A percentile compares a stretch with the other conserved stretches of the same genome.
Conservation (phyloP, 768 basidiomycete species). For the Lentinula aciculospora region DNA sequence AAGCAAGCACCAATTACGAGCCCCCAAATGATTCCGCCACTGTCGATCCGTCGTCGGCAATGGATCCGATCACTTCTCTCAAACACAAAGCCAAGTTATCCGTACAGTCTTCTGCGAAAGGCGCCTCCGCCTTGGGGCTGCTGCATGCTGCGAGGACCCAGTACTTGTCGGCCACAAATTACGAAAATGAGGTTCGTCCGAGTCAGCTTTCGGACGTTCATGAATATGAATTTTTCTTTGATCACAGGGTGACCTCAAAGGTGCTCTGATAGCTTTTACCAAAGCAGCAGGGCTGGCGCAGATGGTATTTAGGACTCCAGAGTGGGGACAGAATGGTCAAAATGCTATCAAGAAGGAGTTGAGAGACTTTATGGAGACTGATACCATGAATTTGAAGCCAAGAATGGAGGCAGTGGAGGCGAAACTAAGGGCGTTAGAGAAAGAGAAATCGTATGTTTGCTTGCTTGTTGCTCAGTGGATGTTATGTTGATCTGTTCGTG, state of each 20-base stretch:
- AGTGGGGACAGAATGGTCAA: slow-evolving; percentile 35
- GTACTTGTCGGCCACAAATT: slow-evolving; percentile 29
- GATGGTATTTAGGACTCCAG: slow-evolving; percentile 56
- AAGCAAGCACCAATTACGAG: not conserved
- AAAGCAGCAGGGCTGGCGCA: slow-evolving; percentile 55
- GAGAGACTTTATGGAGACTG: slow-evolving; percentile 50
- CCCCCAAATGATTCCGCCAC: not conserved
- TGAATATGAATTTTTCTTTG: not conserved
- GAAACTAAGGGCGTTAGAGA: slow-evolving; percentile 40
- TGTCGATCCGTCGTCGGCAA: not conserved
- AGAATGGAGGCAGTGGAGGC: slow-evolving; percentile 37
- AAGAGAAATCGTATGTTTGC: slow-evolving; percentile 13
- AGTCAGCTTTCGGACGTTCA: slow-evolving; percentile 25
- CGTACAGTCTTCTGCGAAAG: slow-evolving; percentile 47
- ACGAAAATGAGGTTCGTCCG: slow-evolving; percentile 27
- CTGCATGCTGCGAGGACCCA: slow-evolving; percentile 60
- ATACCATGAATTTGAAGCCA: slow-evolving; percentile 31
- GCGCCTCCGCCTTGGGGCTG: slow-evolving; percentile 54
- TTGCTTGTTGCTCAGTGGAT: not conserved
- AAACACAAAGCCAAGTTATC: not conserved
- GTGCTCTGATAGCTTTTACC: slow-evolving; percentile 54
- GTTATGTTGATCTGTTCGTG: not conserved
- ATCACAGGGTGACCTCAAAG: slow-evolving; percentile 51
- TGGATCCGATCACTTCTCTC: not conserved
- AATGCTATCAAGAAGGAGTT: slow-evolving; percentile 61